phyloP scores from a whole-genome alignment of 2,329 filamentous ascomycete genomes.

The Alternaria ethzedia region DNA sequence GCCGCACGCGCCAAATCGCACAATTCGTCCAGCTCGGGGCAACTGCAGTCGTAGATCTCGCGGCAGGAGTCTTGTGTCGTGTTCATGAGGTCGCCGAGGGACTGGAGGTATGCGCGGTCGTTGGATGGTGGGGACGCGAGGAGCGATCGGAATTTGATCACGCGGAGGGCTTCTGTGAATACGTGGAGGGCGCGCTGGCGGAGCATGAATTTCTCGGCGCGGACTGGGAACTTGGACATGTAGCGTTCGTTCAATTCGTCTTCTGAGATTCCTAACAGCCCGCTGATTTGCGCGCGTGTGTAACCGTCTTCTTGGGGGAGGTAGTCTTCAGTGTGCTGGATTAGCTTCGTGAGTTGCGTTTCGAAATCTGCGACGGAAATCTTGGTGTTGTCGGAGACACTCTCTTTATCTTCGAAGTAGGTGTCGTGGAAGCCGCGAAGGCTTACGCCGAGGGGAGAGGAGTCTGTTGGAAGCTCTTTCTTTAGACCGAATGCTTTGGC shows the following conservation, averaged over 20 bases:
- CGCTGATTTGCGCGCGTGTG: conserved; percentile 82
- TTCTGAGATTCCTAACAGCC: conserved; percentile 71
- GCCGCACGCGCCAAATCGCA: conserved; percentile 79
- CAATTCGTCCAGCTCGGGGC: conserved; percentile 87
- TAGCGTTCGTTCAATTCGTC: conserved; percentile 77
- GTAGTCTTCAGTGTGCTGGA: conserved; percentile 72
- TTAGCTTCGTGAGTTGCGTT: conserved; percentile 74
- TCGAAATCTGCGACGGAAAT: conserved; percentile 54
- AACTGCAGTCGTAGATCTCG: conserved; percentile 89
- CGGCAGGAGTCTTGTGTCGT: conserved; percentile 87
- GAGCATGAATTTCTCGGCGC: conserved; percentile 85
- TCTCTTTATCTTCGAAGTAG: conserved; percentile 68
- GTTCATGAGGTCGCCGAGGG: conserved; percentile 85
- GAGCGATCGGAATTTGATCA: conserved; percentile 80
- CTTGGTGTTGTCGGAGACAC: conserved; percentile 56
- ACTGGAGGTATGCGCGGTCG: conserved; percentile 70
- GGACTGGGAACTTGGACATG: conserved; percentile 87
- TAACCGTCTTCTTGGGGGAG: conserved; percentile 83
- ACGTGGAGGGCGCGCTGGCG: conserved; percentile 89
- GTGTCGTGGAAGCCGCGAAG: conserved; percentile 86
- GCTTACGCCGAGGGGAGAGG: conserved; percentile 80
- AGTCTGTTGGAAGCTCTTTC: conserved; percentile 71
- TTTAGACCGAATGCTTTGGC: conserved; percentile 66
- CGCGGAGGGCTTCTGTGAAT: conserved; percentile 85
- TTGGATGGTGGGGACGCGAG: conserved; percentile 59